A percentile compares a stretch with the other conserved stretches of the same genome.
Evolutionary conservation across 2,329 filamentous ascomycete genomes (phyloP).

Genomic region (Orbilia oligospora): DNA sequence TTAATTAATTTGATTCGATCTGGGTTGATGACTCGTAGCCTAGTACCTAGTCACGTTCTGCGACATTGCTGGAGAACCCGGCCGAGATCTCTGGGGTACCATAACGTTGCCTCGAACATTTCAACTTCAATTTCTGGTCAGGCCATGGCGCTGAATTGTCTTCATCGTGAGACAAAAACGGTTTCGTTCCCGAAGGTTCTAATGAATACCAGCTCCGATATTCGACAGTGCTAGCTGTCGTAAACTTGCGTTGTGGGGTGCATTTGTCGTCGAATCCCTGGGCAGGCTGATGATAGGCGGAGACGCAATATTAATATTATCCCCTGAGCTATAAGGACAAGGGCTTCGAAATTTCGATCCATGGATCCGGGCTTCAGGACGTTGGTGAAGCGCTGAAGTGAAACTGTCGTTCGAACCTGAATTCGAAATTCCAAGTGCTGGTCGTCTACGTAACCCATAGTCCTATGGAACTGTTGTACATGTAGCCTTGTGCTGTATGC

Average conservation of each 20-base stretch:
- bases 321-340: slow-evolving; percentile 19
- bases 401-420: background rate
- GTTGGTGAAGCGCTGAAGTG: background rate
- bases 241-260: slow-evolving; percentile 15
- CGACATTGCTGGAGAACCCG: background rate
- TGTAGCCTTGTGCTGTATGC: too few species aligned
- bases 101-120: too few species aligned
- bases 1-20: too few species aligned
- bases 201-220: background rate
- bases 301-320: slow-evolving; percentile 5
- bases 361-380: background rate
- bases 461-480: too few species aligned
- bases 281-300: slow-evolving; percentile 14
- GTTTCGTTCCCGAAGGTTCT: background rate
- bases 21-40: slow-evolving; percentile 3
- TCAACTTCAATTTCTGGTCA: background rate
- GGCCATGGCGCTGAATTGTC: background rate
- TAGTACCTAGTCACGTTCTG: slow-evolving; percentile 5
- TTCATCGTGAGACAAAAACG: slow-evolving; percentile 1
- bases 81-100: background rate
- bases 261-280: slow-evolving; percentile 19
- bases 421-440: too few species aligned
- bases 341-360: background rate
- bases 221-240: background rate
- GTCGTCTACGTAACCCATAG: background rate